phyloP scores from a whole-genome alignment of 441 rosid genomes.

The Euphorbia schlechtendalii region DNA sequence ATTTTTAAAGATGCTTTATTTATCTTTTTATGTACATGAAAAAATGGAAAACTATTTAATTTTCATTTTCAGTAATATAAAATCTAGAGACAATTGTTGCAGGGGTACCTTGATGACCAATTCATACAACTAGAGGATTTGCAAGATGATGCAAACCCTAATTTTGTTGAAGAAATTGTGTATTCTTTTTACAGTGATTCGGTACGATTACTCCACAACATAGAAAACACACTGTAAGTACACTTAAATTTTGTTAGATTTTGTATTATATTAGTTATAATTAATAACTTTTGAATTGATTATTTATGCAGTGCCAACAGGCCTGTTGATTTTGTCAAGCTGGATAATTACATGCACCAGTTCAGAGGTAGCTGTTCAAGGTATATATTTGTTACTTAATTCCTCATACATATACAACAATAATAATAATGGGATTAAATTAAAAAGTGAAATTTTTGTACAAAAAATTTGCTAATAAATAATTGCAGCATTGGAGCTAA shows the following conservation, averaged over 20 bases:
- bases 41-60: no score
- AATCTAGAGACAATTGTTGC: no score
- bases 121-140: conserved; percentile 56
- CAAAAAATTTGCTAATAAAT: not conserved
- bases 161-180: conserved; percentile 57
- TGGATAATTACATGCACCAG: conserved; percentile 58
- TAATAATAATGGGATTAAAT: no score
- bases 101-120: conserved; percentile 65
- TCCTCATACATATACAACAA: not conserved
- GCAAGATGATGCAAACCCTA: conserved; percentile 57
- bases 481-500: conserved; percentile 54
- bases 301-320: conserved; percentile 24
- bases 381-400: conserved; percentile 12
- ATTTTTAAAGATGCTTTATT: no score
- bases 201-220: conserved; percentile 38
- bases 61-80: no score
- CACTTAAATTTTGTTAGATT: no score
- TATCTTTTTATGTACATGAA: no score
- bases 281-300: no score
- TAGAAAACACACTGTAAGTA: conserved; percentile 54
- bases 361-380: conserved; percentile 65
- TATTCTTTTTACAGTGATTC: conserved; percentile 45
- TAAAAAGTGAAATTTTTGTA: no score
- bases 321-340: conserved; percentile 41
- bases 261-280: no score